Evolutionary conservation across 1,139 yeast species (phyloP).

Genomic region (Geotrichum macrosporum): DNA sequence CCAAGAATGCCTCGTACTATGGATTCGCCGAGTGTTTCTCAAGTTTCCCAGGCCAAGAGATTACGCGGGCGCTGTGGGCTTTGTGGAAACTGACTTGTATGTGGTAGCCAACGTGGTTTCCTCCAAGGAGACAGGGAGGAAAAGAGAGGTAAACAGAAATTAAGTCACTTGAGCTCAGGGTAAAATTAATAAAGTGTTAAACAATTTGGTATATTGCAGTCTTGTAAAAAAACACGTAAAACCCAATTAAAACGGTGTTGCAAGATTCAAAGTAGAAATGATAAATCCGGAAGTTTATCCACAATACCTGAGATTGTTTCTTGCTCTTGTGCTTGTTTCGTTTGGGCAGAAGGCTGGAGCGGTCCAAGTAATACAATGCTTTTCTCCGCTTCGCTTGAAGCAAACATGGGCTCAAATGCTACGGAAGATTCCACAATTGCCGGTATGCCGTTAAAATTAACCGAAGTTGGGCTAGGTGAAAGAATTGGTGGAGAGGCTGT

Average conservation of each 20-base stretch:
- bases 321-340: conserved; percentile 25
- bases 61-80: no score
- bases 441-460: neutral
- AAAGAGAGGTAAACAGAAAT: no score
- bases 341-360: conserved; percentile 22
- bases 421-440: neutral
- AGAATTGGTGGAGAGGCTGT: conserved; percentile 10
- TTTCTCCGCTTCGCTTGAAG: conserved; percentile 3
- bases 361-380: conserved; percentile 24
- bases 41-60: no score
- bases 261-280: conserved; percentile 24
- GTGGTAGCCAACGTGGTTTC: no score
- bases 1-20: neutral
- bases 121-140: no score
- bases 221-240: neutral
- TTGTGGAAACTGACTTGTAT: no score
- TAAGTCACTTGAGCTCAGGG: no score
- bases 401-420: neutral
- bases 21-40: neutral
- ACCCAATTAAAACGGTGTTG: no score
- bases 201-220: no score
- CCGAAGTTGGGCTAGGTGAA: conserved; percentile 1
- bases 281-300: conserved; percentile 30
- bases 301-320: conserved; percentile 27
- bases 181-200: no score